Base-by-base conservation (phyloP, 163 green algal genomes). In the Coccomyxa subellipsoidea region DNA sequence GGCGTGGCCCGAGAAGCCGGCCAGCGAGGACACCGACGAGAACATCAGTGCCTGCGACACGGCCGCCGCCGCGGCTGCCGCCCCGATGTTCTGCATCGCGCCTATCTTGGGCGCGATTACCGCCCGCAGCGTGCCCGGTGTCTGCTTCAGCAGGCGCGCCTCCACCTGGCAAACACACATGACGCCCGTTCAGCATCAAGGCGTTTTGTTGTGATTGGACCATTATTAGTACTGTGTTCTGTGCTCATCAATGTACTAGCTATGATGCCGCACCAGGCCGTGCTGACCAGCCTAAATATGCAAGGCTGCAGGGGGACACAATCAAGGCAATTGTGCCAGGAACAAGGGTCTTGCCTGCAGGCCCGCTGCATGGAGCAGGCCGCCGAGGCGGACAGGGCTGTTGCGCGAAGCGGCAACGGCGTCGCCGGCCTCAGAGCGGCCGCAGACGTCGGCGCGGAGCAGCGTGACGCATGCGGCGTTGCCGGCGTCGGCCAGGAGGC, bases 341-440 rank as follows among this genome's bases (percentile, higher is more conserved):
- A n/a, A n/a, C n/a, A n/a, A n/a, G n/a, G n/a, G n/a, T 7, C 27
- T 36, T 31, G 66, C 84, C 81, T 95, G 87, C 35, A 93, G 77
- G 25, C 93, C 93, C 0, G 88, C 89, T 0, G 93, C 90, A 81
- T 96, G 93, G 27, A 96, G n/a, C 12, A 94, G 66, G 37, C 78
- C 81, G 4, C n/a, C 37, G 10, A 79, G 21, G 0, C 37, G 36
- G n/a, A 10, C 0, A 12, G 39, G 29, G 5, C 31, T 38, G 0
- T 4, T 9, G 0, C 31, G 2, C 3, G 73, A 73, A 3, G 29
- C 29, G 23, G 0, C 2, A 25, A 54, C 81, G 32, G 80, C 71
- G 0, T 32, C 54, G 0, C 3, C 12, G 2, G 82, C 87, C 38
- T 90, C 89, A 23, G 85, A 82, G 0, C 53, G 36, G 25, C 69